These are phyloP conservation scores for Zygnema circumcarinatum DNA, from an alignment of 139 green algal genomes.

Conservation along the genomic window DNA sequence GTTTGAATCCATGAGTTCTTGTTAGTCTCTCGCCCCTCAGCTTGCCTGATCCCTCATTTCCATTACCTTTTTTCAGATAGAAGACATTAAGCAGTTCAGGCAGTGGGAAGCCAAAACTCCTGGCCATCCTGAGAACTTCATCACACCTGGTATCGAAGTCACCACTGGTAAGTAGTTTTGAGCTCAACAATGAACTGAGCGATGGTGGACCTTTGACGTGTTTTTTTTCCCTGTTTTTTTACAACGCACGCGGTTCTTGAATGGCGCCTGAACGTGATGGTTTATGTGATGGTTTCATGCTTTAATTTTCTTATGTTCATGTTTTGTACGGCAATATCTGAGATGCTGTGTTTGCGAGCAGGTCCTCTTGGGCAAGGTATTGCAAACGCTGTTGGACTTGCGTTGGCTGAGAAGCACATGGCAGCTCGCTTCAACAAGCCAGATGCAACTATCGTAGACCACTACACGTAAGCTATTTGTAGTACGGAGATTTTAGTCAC, in stretches of 20 bases:
- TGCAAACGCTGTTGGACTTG: slow-evolving; percentile 96
- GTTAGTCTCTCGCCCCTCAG: no score
- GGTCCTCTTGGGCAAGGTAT: slow-evolving; percentile 97
- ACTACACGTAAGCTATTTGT: slow-evolving; percentile 92
- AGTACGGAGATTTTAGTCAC: not conserved
- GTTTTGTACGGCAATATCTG: no score
- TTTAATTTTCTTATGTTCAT: not conserved
- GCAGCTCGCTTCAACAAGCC: slow-evolving; percentile 99
- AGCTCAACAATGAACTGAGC: not conserved
- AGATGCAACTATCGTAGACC: slow-evolving; percentile 89
- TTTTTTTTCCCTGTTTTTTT: not conserved
- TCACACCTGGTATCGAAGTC: slow-evolving; percentile 94
- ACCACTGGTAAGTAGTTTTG: slow-evolving; percentile 82
- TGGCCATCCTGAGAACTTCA: slow-evolving; percentile 98
- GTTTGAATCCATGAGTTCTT: no score
- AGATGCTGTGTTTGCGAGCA: slow-evolving; percentile 9
- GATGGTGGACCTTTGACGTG: no score
- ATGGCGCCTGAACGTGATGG: no score
- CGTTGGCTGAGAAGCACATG: slow-evolving; percentile 91
- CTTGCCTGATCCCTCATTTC: no score
- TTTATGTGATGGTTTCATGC: not conserved
- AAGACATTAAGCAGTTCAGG: slow-evolving; percentile 96
- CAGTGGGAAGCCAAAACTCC: slow-evolving; percentile 93
- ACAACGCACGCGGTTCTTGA: no score
- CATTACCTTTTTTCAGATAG: no score